Evolutionary conservation across 192 early-diverging fungal genomes (phyloP), one percentile per base, ranked within the genome.

Genomic region (Oehlia diaphana): DNA sequence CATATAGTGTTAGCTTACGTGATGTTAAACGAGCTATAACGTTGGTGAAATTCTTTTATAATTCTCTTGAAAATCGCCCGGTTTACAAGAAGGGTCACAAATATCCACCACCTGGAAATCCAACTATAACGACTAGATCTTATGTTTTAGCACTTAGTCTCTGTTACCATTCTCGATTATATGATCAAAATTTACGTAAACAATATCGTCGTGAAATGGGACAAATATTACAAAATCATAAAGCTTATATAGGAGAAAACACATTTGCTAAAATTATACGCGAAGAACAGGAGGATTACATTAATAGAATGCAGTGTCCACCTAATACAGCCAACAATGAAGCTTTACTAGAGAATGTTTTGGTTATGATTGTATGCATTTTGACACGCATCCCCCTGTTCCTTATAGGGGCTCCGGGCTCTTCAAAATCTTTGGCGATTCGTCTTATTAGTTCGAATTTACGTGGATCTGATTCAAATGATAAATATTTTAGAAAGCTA

Each of bases 321-420:
- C 53, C 53, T 58, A 58, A 19, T 58, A 58, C 53, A 58, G 53
- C 53, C 4, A 19, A 58, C 1, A 19, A 78, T 47, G 77, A 78
- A 37, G 77, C 77, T 26, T 35, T 78, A 9, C 42, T 78, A 9
- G 77, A 58, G 16, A 58, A 78, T 78, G 63, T 66, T 31, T 21
- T 78, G 2, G 63, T 70, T n/a, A 78, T 78, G 77, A 70, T 70
- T 19, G 77, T 78, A 75, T 78, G 77, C 35, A 78, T 78, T 2
- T 74, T 78, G 39, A 78, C 68, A 9, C 10, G 33, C n/a, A 78
- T 73, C n/a, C 78, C 78, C 1, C 7, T 79, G 9, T 79, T 79
- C 37, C 26, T 79, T 21, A 72, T 79, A 23, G 78, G 78, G 19
- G 78, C 78, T 35, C 78, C 78, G 0, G 78, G 73, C 13, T 58